phyloP scores from a whole-genome alignment of 108 stramenopile genomes.

The Pinguiococcus pyrenoidosus region DNA sequence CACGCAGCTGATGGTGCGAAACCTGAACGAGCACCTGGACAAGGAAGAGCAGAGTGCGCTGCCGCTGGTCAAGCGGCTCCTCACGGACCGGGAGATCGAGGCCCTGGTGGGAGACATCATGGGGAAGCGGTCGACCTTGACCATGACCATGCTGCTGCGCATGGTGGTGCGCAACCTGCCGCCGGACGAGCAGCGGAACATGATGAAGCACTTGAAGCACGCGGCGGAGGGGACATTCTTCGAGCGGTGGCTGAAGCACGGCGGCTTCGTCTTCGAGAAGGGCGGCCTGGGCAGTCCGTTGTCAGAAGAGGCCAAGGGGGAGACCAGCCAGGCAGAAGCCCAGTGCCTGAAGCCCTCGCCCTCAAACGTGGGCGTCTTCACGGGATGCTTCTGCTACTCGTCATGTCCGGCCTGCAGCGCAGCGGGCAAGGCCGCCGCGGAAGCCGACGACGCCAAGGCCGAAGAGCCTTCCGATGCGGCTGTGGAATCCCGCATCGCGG shows the following conservation, averaged over 20 bases:
- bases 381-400: too few species aligned
- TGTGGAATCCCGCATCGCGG: too few species aligned
- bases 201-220: slow-evolving; percentile 72
- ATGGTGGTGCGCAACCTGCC: slow-evolving; percentile 78
- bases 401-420: not conserved
- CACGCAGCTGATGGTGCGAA: slow-evolving; percentile 39
- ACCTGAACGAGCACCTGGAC: slow-evolving; percentile 61
- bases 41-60: slow-evolving; percentile 74
- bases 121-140: slow-evolving; percentile 62
- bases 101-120: slow-evolving; percentile 74
- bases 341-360: too few species aligned
- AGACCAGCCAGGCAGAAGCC: too few species aligned
- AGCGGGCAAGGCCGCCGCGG: not conserved
- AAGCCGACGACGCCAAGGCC: not conserved
- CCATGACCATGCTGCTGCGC: slow-evolving; percentile 68
- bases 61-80: slow-evolving; percentile 62
- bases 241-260: slow-evolving; percentile 65
- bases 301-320: not conserved
- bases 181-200: slow-evolving; percentile 54
- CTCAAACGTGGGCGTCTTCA: too few species aligned
- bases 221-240: slow-evolving; percentile 78
- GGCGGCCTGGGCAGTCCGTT: not conserved
- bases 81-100: slow-evolving; percentile 61
- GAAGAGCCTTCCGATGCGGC: too few species aligned
- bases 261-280: slow-evolving; percentile 24